A percentile compares a stretch with the other conserved stretches of the same genome.
phyloP scores from a whole-genome alignment of 192 early-diverging fungal genomes.

The Entomortierella parvispora region DNA sequence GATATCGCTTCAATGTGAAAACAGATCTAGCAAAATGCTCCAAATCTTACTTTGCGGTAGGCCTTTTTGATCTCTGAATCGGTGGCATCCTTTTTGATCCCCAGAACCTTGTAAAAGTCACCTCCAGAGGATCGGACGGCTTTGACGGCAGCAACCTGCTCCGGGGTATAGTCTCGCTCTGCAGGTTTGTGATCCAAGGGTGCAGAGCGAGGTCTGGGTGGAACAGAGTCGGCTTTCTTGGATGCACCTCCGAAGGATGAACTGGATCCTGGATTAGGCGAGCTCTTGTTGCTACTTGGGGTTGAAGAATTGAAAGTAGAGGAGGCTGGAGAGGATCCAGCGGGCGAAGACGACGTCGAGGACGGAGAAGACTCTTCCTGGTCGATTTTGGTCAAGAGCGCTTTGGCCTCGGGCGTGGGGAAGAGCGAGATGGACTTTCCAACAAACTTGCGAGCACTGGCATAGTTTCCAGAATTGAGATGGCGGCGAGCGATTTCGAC shows the following conservation, averaged over 20 bases:
- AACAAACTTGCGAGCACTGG: constrained; percentile 81
- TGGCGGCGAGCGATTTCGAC: constrained; percentile 81
- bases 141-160: constrained; percentile 84
- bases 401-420: constrained; percentile 74
- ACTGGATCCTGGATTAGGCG: constrained; percentile 20
- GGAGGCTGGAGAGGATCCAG: constrained; percentile 26
- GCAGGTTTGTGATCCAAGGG: constrained; percentile 46
- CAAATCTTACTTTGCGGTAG: constrained; percentile 82
- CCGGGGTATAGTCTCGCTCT: constrained; percentile 74
- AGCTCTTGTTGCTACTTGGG: constrained; percentile 32
- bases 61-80: constrained; percentile 92
- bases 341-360: constrained; percentile 9
- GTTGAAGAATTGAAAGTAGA: constrained; percentile 26
- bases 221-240: constrained; percentile 22
- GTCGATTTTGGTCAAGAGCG: constrained; percentile 63
- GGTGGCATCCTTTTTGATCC: constrained; percentile 77
- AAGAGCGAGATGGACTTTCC: constrained; percentile 83
- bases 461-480: constrained; percentile 72
- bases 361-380: constrained; percentile 10
- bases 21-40: not conserved
- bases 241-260: not conserved
- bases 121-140: constrained; percentile 75
- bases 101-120: constrained; percentile 89
- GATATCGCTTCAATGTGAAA: not conserved
- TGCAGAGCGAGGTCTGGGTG: constrained; percentile 24